phyloP scores from a whole-genome alignment of 1,284 basidiomycete species.

The Termitomyces sp. region DNA sequence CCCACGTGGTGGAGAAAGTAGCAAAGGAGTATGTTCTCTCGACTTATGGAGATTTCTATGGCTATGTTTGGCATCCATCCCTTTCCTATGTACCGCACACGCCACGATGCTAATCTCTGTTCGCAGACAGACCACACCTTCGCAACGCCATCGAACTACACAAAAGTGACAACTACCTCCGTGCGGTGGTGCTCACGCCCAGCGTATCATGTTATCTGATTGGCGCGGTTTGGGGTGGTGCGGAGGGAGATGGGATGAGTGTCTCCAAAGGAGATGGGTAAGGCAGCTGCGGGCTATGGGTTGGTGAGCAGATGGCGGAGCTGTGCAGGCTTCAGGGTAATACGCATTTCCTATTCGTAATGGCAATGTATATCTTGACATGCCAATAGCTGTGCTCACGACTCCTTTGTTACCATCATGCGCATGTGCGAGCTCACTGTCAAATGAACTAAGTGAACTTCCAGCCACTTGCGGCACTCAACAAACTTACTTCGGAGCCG shows the following conservation, averaged over 20 bases:
- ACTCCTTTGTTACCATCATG: no score
- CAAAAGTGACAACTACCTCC: conserved; percentile 64
- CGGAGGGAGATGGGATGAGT: conserved; percentile 19
- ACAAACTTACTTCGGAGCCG: no score
- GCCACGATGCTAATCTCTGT: conserved; percentile 18
- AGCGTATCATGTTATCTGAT: conserved; percentile 65
- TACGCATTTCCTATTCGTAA: no score
- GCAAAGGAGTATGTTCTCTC: no score
- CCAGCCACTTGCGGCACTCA: no score
- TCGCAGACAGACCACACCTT: conserved; percentile 47
- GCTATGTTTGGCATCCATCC: no score
- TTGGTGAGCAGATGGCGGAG: conserved; percentile 56
- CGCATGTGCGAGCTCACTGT: no score
- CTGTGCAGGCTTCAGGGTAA: conserved; percentile 52
- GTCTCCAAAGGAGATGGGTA: background rate
- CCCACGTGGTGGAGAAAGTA: conserved; percentile 49
- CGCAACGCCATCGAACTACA: conserved; percentile 55
- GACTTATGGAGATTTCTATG: no score
- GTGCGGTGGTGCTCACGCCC: conserved; percentile 61
- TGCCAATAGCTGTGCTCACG: no score
- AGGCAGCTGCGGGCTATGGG: conserved; percentile 54
- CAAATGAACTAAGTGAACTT: no score
- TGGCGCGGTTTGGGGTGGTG: conserved; percentile 61
- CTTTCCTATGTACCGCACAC: no score
- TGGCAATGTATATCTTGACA: no score